A percentile compares a stretch with the other conserved stretches of the same genome.
Evolutionary conservation across 805 yeast genomes (phyloP).

Genomic region (Monosporozyma unispora): DNA sequence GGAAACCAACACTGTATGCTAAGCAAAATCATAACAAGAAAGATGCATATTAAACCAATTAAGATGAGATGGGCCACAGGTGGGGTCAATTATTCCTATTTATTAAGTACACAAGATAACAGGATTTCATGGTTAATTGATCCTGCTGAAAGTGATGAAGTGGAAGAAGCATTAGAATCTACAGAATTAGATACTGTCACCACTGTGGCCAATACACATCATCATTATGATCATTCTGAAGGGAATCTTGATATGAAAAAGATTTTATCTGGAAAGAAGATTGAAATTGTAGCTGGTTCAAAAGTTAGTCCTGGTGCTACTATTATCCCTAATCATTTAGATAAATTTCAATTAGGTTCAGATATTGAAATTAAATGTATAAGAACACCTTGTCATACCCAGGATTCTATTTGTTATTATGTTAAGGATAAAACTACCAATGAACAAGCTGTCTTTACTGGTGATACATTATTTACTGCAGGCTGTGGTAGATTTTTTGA

Average conservation of each 20-base stretch:
- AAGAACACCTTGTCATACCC: conserved; percentile 97
- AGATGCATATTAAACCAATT: conserved; percentile 73
- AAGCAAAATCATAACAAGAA: conserved; percentile 25
- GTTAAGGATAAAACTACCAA: conserved; percentile 53
- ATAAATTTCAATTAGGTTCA: conserved; percentile 32
- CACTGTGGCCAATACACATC: conserved; percentile 91
- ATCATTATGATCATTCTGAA: conserved; percentile 90
- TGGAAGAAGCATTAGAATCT: conserved; percentile 37
- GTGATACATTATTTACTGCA: conserved; percentile 87
- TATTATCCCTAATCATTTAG: conserved; percentile 59
- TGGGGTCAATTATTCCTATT: conserved; percentile 75
- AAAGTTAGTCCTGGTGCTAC: conserved; percentile 50
- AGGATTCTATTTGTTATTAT: conserved; percentile 86
- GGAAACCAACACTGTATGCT: no score
- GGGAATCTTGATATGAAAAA: conserved; percentile 47
- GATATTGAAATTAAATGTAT: conserved; percentile 62
- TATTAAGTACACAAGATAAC: conserved; percentile 52
- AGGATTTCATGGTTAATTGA: conserved; percentile 76
- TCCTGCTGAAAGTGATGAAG: conserved; percentile 82
- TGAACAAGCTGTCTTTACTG: conserved; percentile 78
- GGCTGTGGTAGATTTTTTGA: conserved; percentile 98
- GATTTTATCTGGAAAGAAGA: conserved; percentile 38
- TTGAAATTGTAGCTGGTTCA: conserved; percentile 64
- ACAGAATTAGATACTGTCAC: conserved; percentile 40
- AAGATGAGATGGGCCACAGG: conserved; percentile 96